Conservation (phyloP, 495 filamentous ascomycete genomes). For the Alectoria sarmentosa region DNA sequence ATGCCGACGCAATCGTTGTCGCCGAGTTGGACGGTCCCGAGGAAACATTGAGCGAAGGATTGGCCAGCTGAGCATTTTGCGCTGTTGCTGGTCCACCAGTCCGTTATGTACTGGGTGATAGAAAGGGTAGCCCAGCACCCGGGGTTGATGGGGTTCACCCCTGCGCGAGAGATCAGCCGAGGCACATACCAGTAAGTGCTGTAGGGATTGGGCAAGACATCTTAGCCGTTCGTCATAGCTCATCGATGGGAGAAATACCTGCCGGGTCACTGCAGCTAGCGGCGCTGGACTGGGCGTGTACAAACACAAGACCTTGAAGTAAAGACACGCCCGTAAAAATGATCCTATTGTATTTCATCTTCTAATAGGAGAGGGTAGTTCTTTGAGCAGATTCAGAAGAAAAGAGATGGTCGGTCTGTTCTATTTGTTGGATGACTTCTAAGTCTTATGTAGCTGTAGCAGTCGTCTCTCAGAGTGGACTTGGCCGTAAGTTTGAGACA, state of each 20-base stretch:
- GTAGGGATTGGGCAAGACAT: not conserved
- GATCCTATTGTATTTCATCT: not conserved
- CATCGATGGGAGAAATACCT: not conserved
- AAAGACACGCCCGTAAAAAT: not conserved
- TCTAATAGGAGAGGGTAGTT: not conserved
- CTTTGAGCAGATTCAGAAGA: not conserved
- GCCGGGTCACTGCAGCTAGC: not conserved
- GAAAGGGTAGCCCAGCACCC: not conserved
- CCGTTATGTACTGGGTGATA: not conserved
- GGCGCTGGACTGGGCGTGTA: not conserved
- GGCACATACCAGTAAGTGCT: not conserved
- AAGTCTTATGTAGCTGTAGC: not conserved
- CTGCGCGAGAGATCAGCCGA: not conserved
- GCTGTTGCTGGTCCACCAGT: not conserved
- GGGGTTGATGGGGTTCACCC: not conserved
- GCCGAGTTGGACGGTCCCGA: not conserved
- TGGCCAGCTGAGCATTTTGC: not conserved
- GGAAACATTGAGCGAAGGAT: constrained; percentile 11
- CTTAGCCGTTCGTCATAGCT: not conserved
- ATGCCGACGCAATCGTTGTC: constrained; percentile 11
- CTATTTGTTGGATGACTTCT: not conserved
- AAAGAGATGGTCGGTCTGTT: not conserved
- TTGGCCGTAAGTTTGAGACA: not conserved
- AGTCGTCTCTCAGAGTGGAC: not conserved
- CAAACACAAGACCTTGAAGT: not conserved